Evolutionary conservation across 768 basidiomycete species (phyloP), one percentile per base, ranked within the genome.

Genomic region (Candolleomyces efflorescens): DNA sequence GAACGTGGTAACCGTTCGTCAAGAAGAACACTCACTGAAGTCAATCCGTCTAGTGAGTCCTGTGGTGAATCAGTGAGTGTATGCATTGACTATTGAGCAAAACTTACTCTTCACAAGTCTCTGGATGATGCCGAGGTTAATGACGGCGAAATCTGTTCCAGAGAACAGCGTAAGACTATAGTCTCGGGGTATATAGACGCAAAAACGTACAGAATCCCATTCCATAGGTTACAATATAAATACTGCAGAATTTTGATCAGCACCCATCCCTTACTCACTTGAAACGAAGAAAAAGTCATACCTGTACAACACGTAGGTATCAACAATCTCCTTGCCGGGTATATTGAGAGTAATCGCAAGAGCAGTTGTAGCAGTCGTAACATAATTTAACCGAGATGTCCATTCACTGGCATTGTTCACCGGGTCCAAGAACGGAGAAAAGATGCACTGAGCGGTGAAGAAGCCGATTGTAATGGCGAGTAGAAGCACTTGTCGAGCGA

Each of bases 361-460:
- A 3, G 89, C 85, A 36, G 87, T 77, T 20, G 77, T 67, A 27
- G 89, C 78, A 10, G 89, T 87, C 26, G 79, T 64, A 43, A 90
- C 76, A 68, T 89, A 92, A 67, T 87, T 87, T 46, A 87, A 67
- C 51, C 90, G 71, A 45, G 87, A 89, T 11, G 79, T 78, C 82
- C 85, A 88, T 76, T 90, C 88, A 67, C 83, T 86, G 1, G 87
- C 86, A 68, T 90, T 90, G 67, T 82, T 82, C 58, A 86, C 79
- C 18, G 87, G 86, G 64, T 89, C 82, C 58, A 85, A 63, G 67
- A 90, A 90, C 5, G 89, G 87, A 0, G 77, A 76, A 53, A 82
- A 71, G 26, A 80, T 65, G 62, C 84, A 86, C 63, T 90, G 88
- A 3, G 81, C 64, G 24, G 79, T 58, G 65, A 90, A 87, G 66